Base-by-base conservation (phyloP, 2,329 filamentous ascomycete genomes). In the Colletotrichum lentis region DNA sequence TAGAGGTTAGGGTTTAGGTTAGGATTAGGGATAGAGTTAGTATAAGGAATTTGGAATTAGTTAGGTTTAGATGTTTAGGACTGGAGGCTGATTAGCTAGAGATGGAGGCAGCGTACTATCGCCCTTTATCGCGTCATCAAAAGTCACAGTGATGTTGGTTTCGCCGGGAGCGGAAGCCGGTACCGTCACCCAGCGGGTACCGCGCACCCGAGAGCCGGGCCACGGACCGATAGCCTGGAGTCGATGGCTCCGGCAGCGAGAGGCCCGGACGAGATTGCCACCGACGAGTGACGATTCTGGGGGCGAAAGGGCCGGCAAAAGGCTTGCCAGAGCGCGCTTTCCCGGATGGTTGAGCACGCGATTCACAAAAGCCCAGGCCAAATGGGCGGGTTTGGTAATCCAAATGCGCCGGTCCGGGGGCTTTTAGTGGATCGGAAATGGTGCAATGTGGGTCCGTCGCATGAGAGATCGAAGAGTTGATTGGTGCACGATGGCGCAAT, bases 401-500 rank as follows among this genome's bases (percentile, higher is more conserved):
- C 54, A 44, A 22, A 47, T 18, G 55, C 31, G 20, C 41, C 49
- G 50, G 37, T 43, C 61, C 43, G 58, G 61, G 65, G 61, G 22
- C 60, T 41, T 64, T 37, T 37, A 65, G 66, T 69, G 66, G 66
- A 53, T 56, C 50, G 3, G 41, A 66, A 61, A 69, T 69, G 66
- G 66, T 66, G 66, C 55, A 69, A 69, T 69, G 50, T 69, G 66
- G 66, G 62, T 24, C 66, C 41, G 37, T n/a, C 5, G 50, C 44
- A 56, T 31, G 20, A 22, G 39, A 11, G 24, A 7, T n/a, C 8
- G 7, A 8, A 12, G 5, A 37, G 24, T 11, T 66, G 37, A 69
- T 69, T 69, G 66, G 66, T 56, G 66, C 62, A 50, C 66, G 62
- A 69, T 69, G 66, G 66, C 66, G 66, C 66, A 69, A 69, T 69